These are phyloP conservation scores for Aspergillus sp. DNA, from an alignment of 2,329 filamentous ascomycete species.

Conservation along the genomic window DNA sequence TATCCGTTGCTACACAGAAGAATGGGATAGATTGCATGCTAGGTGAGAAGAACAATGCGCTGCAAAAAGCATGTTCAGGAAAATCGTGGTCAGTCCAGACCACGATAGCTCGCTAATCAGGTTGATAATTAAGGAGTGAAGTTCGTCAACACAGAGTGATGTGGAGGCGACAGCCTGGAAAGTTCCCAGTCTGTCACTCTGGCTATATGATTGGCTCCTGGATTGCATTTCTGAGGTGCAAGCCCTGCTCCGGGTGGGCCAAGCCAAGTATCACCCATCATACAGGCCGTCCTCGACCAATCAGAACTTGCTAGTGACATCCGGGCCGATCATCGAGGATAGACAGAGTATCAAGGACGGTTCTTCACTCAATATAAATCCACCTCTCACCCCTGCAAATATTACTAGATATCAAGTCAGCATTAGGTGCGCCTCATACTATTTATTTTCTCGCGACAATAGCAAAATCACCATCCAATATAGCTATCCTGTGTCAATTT, in stretches of 20 bases:
- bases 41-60: background rate
- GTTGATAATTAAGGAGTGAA: background rate
- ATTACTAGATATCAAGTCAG: background rate
- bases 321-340: background rate
- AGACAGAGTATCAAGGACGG: background rate
- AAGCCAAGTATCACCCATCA: background rate
- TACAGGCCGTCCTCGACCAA: slow-evolving; percentile 9
- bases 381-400: background rate
- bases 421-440: background rate
- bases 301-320: slow-evolving; percentile 13
- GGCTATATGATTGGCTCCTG: background rate
- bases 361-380: background rate
- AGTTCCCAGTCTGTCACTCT: background rate
- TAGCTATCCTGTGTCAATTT: background rate
- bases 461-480: background rate
- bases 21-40: too few species aligned
- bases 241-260: background rate
- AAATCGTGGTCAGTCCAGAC: background rate
- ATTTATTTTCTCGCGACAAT: background rate
- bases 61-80: background rate
- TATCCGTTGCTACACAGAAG: too few species aligned
- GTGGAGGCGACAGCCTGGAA: background rate
- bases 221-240: background rate
- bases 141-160: background rate
- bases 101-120: background rate